Conservation (phyloP, 2,329 filamentous ascomycete species). For the Curvularia lunata region DNA sequence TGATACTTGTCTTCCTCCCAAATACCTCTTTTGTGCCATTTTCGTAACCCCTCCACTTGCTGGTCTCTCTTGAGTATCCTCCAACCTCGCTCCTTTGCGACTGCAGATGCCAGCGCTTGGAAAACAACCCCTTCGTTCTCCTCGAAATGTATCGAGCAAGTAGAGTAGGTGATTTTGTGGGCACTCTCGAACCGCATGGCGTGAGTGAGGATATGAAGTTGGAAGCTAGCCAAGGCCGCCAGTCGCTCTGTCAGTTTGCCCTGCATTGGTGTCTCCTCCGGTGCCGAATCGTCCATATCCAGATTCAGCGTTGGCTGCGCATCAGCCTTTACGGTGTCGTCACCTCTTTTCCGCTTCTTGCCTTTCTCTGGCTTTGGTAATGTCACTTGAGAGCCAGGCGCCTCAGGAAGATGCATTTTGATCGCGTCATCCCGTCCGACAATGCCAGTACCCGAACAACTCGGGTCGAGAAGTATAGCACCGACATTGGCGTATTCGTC, state of each 20-base stretch:
- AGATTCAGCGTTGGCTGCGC: conserved; percentile 25
- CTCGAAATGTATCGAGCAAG: conserved; percentile 83
- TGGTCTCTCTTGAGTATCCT: conserved; percentile 71
- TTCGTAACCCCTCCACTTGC: conserved; percentile 76
- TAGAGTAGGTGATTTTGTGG: conserved; percentile 83
- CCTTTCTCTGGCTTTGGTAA: conserved; percentile 23
- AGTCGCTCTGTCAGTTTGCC: conserved; percentile 62
- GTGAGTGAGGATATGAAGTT: conserved; percentile 80
- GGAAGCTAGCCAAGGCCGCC: conserved; percentile 77
- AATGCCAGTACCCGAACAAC: conserved; percentile 95
- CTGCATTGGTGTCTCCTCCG: conserved; percentile 49
- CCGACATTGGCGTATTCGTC: conserved; percentile 72
- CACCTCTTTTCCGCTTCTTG: conserved; percentile 44
- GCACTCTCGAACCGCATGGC: conserved; percentile 77
- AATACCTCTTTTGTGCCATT: conserved; percentile 70
- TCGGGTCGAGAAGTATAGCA: conserved; percentile 86
- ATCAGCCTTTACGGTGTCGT: conserved; percentile 14
- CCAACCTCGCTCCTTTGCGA: conserved; percentile 76
- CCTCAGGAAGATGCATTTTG: conserved; percentile 63
- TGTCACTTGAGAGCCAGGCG: conserved; percentile 28
- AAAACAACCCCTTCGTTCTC: conserved; percentile 90
- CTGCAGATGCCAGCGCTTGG: conserved; percentile 69
- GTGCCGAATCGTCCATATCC: conserved; percentile 39
- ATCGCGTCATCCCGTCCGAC: conserved; percentile 82
- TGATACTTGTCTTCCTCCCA: conserved; percentile 50